Percentiles rank a stretch among this genome's conserved stretches.
Conservation (phyloP, 2,329 filamentous ascomycete genomes). For the Cyphellophora europaea region DNA sequence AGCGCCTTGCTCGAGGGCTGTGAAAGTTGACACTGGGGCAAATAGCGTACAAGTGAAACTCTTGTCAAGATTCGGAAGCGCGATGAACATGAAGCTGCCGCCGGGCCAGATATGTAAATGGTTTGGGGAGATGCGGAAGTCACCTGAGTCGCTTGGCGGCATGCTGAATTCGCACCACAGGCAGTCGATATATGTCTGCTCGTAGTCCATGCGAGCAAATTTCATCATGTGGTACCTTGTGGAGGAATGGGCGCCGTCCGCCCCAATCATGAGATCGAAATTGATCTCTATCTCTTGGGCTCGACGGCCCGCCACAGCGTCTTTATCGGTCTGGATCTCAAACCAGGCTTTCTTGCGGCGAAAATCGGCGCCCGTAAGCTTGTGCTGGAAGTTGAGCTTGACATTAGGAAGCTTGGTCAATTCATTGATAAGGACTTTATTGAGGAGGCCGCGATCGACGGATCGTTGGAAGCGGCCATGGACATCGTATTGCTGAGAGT, state of each 20-base stretch:
- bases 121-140: constrained; percentile 77
- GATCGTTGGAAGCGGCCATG: constrained; percentile 82
- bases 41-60: constrained; percentile 95
- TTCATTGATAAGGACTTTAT: constrained; percentile 73
- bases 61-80: constrained; percentile 78
- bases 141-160: constrained; percentile 35
- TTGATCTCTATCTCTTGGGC: constrained; percentile 64
- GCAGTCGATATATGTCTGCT: constrained; percentile 91
- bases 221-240: constrained; percentile 95
- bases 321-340: constrained; percentile 41
- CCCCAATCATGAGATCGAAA: constrained; percentile 92
- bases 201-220: constrained; percentile 78
- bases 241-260: constrained; percentile 89
- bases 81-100: constrained; percentile 95
- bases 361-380: constrained; percentile 85
- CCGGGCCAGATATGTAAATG: constrained; percentile 98
- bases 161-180: constrained; percentile 96
- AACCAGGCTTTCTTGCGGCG: constrained; percentile 75
- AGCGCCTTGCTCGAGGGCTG: constrained; percentile 54
- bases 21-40: constrained; percentile 62
- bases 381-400: constrained; percentile 85
- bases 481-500: constrained; percentile 81
- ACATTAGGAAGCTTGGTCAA: constrained; percentile 81
- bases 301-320: constrained; percentile 24
- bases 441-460: constrained; percentile 74